Evolutionary conservation across 176 grass and related monocot species (phyloP).

Genomic region (Juncus inflexus): DNA sequence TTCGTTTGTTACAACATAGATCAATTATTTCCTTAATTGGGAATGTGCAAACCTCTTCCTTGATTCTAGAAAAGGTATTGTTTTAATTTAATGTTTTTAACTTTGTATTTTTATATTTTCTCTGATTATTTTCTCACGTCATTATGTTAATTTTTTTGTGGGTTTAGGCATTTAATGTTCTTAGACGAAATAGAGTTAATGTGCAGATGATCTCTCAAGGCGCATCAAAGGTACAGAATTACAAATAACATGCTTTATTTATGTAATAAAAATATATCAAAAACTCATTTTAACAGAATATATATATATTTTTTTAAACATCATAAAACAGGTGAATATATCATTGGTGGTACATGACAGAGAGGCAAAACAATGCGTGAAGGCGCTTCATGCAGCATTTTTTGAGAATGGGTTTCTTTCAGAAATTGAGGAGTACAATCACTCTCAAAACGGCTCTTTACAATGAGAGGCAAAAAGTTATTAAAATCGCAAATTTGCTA

Average conservation of each 20-base stretch:
- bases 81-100: neutral
- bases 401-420: constrained; percentile 82
- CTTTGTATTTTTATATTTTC: constrained; percentile 8
- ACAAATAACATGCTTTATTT: neutral
- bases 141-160: constrained; percentile 1
- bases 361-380: constrained; percentile 74
- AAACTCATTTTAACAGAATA: too few species aligned
- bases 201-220: constrained; percentile 99
- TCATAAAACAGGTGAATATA: constrained; percentile 69
- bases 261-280: neutral
- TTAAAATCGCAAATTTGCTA: too few species aligned
- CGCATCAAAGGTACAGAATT: constrained; percentile 67
- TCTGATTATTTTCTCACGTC: neutral
- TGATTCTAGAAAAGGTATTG: constrained; percentile 87
- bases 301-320: too few species aligned
- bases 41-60: constrained; percentile 74
- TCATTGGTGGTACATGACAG: constrained; percentile 82
- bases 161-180: constrained; percentile 72
- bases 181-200: constrained; percentile 70
- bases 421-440: constrained; percentile 39
- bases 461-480: neutral
- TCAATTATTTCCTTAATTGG: constrained; percentile 92
- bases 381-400: constrained; percentile 74
- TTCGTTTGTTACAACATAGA: constrained; percentile 73
- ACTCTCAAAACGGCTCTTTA: constrained; percentile 31